Evolutionary conservation across 2,329 filamentous ascomycete species (phyloP), one percentile per base, ranked within the genome.

Genomic region (Xylariaceae sp.): DNA sequence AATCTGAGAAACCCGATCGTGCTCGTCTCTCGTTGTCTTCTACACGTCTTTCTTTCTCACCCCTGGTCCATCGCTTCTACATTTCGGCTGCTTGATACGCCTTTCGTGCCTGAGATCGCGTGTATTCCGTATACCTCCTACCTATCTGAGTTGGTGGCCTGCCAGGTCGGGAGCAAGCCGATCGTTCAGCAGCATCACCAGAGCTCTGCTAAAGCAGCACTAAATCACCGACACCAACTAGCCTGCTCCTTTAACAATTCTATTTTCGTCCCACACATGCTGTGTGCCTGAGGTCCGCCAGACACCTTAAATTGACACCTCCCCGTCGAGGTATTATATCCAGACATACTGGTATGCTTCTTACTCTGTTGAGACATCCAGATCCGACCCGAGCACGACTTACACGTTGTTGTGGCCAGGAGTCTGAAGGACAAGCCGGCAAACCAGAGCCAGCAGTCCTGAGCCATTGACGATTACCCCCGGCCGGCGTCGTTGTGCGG

Each of bases 331-430:
- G 15, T 53, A 39, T 42, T 59, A 15, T 17, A 15, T 48, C 13
- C 45, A n/a, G 15, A 15, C 11, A 52, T 53, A 44, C 23, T 30
- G 23, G 23, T 51, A 44, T 13, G 15, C 11, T 52, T 8, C 42
- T 53, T 50, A 61, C 51, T 37, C 54, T 56, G 23, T 48, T 18
- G 15, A n/a, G 23, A 55, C 17, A 54, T 58, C 44, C 35, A 52
- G 18, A 53, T 53, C 59, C 56, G 53, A 59, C 51, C 52, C 13
- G 48, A 50, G 15, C 34, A 18, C 51, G 53, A 52, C 58, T 53
- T 56, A 47, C 47, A 55, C 55, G 51, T 30, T 50, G 45, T 17
- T 45, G 18, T 13, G n/a, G 39, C 42, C 34, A 35, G 45, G 48
- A 34, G 2, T 15, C 48, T 35, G 48, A 42, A 8, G 23, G 4